A percentile compares a stretch with the other conserved stretches of the same genome.
phyloP scores from a whole-genome alignment of 2,329 filamentous ascomycete genomes.

The Pleurostoma richardsiae region DNA sequence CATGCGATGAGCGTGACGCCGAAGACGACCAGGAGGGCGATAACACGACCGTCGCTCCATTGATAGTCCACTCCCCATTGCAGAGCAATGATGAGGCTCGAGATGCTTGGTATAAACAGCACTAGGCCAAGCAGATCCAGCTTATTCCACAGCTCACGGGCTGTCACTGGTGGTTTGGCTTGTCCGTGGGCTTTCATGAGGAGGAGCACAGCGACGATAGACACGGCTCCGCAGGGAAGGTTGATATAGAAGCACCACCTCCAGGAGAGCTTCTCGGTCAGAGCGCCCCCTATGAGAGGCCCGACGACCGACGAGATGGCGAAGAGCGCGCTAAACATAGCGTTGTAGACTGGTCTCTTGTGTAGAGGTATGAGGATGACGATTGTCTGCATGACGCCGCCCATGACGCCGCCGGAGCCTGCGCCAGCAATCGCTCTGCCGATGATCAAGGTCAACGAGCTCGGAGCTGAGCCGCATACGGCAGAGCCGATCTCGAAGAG shows the following conservation, averaged over 20 bases:
- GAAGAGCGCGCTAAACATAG: conserved; percentile 29
- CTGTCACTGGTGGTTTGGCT: neutral
- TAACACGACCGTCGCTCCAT: conserved; percentile 30
- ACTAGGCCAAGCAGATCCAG: conserved; percentile 18
- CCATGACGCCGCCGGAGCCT: conserved; percentile 29
- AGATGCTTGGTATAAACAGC: conserved; percentile 24
- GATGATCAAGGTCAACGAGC: neutral
- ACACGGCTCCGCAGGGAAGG: conserved; percentile 15
- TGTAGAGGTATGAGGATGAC: conserved; percentile 4
- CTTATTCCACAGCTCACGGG: conserved; percentile 12
- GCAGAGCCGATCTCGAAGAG: neutral
- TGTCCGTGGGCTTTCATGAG: neutral
- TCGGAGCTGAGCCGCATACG: neutral
- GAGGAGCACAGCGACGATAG: conserved; percentile 4
- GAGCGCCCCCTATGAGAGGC: conserved; percentile 8
- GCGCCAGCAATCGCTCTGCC: conserved; percentile 1
- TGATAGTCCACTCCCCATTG: conserved; percentile 38
- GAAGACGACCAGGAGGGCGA: conserved; percentile 29
- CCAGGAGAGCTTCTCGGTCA: conserved; percentile 9
- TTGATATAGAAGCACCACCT: conserved; percentile 21
- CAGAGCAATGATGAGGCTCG: conserved; percentile 41
- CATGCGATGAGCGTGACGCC: conserved; percentile 25
- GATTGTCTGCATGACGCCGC: conserved; percentile 25
- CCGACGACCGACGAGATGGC: conserved; percentile 25
- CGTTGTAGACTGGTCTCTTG: conserved; percentile 9